Evolutionary conservation across 2,329 filamentous ascomycete genomes (phyloP), one percentile per base, ranked within the genome.

Genomic region (Penicillium oxalicum): DNA sequence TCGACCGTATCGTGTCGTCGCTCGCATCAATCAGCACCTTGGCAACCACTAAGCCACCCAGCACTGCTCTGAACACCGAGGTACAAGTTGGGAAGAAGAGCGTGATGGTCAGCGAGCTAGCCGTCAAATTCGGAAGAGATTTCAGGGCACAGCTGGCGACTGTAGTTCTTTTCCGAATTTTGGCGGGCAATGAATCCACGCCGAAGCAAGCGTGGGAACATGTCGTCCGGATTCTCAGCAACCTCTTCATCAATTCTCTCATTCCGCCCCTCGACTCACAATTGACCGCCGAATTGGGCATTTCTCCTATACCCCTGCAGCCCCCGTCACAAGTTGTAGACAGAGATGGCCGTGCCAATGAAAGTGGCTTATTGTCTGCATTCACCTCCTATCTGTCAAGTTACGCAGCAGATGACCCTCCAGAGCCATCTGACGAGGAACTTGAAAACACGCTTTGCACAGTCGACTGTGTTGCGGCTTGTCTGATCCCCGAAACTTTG

Each of bases 301-400:
- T 97, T 13, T 80, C 87, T 0, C 76, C 86, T 2, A 97, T 98
- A 59, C 91, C 93, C 3, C 75, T 97, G 41, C 91, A 96, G 62
- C 88, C 83, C 9, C 91, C 93, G 1, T 93, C 89, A 8, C 91
- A 96, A 64, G 82, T 97, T 42, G 91, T 98, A 56, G 93, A 97
- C 65, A 83, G 91, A 48, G 90, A 84, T 48, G 78, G 87, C 37
- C 87, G 88, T 55, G 77, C 84, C 32, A 81, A 77, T 49, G 93
- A 98, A 27, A 83, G 84, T 2, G 90, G 93, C 5, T 80, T 98
- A 43, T 90, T 98, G 66, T 95, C 91, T 4, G 90, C 91, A 1
- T 88, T 98, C 61, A 94, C 91, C 0, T 95, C 88, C 4, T 98
- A 97, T 62, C 90, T 98, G 29, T 95, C 91, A n/a, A 97, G 91